A percentile compares a stretch with the other conserved stretches of the same genome.
Conservation (phyloP, 495 filamentous ascomycete genomes). For the Neurospora sp. region DNA sequence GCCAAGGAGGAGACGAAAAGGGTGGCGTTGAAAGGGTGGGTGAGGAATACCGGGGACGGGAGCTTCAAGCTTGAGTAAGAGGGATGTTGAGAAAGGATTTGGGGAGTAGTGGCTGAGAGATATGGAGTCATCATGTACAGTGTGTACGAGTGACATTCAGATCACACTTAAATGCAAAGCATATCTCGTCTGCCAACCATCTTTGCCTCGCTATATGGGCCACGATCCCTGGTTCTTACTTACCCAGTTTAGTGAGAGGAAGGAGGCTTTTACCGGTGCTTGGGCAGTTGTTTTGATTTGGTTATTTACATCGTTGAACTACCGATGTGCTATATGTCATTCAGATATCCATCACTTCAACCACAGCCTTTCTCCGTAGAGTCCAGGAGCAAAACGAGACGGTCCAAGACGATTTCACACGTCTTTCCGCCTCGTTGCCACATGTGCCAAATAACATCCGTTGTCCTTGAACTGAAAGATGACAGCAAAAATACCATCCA, state of each 20-base stretch:
- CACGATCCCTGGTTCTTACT: background rate
- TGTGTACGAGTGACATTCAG: background rate
- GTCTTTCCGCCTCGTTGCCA: background rate
- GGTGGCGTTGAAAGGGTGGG: conserved; percentile 47
- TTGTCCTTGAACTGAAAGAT: background rate
- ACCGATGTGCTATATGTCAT: background rate
- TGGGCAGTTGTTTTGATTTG: background rate
- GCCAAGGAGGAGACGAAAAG: conserved; percentile 43
- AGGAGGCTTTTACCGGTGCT: background rate
- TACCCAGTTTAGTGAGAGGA: background rate
- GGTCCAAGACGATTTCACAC: background rate
- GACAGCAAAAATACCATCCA: background rate
- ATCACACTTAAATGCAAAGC: background rate
- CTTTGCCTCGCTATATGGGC: background rate
- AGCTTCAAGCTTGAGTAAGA: conserved; percentile 18
- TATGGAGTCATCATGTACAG: background rate
- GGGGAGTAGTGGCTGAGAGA: background rate
- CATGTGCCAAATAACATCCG: background rate
- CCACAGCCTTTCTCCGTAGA: background rate
- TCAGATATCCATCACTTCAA: background rate
- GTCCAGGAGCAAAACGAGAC: background rate
- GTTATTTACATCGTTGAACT: background rate
- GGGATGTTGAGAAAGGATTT: background rate
- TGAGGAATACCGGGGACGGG: conserved; percentile 48
- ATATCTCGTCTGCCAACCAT: background rate